A percentile compares a stretch with the other conserved stretches of the same genome.
These are phyloP conservation scores for Aspergillus hortae DNA, from an alignment of 2,329 filamentous ascomycete genomes.

Conservation along the genomic window DNA sequence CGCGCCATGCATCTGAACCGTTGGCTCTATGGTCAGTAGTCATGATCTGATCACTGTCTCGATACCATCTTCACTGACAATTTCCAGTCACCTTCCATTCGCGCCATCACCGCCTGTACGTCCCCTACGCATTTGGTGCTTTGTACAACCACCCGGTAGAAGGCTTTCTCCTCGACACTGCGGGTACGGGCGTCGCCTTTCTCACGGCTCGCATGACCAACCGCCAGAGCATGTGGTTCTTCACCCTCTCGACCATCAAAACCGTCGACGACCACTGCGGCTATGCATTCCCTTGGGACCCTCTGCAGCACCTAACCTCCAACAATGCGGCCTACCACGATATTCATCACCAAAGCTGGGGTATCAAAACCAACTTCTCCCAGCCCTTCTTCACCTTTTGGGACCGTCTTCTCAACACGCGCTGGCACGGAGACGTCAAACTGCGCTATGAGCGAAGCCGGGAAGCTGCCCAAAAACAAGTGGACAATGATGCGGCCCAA, in stretches of 20 bases:
- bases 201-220: conserved; percentile 77
- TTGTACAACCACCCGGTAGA: conserved; percentile 96
- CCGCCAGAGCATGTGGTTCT: conserved; percentile 85
- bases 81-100: conserved; percentile 80
- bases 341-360: conserved; percentile 98
- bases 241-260: conserved; percentile 85
- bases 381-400: conserved; percentile 80
- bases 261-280: conserved; percentile 98
- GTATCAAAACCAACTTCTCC: conserved; percentile 69
- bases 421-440: conserved; percentile 68
- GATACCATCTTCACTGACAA: conserved; percentile 4
- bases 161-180: conserved; percentile 87
- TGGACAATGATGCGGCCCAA: conserved; percentile 44
- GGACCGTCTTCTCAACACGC: conserved; percentile 78
- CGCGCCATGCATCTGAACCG: conserved; percentile 96
- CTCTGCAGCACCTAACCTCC: conserved; percentile 82
- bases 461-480: conserved; percentile 54
- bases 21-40: conserved; percentile 82
- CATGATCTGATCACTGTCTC: background rate
- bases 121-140: conserved; percentile 94
- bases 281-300: conserved; percentile 93
- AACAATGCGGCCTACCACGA: conserved; percentile 98
- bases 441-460: conserved; percentile 57
- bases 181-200: conserved; percentile 81
- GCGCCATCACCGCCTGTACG: conserved; percentile 92